Evolutionary conservation across 371 early-diverging fungal genomes (phyloP).

Genomic region (Rhizopus arrhizus): DNA sequence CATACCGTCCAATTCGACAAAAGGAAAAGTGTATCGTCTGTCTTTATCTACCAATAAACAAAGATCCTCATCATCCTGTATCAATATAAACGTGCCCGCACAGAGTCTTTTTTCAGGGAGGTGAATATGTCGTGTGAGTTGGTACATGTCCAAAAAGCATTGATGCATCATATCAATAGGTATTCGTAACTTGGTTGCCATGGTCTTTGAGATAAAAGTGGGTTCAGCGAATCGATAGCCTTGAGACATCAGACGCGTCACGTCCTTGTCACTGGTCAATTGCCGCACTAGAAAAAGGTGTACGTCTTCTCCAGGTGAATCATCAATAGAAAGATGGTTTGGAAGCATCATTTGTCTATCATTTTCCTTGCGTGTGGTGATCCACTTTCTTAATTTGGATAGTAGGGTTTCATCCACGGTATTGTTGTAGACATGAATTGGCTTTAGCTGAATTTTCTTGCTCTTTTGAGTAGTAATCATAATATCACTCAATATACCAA

Average conservation of each 20-base stretch:
- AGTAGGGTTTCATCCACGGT: no score
- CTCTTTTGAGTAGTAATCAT: slow-evolving; percentile 35
- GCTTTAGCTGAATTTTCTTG: slow-evolving; percentile 3
- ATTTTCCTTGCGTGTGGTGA: no score
- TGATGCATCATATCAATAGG: slow-evolving; percentile 41
- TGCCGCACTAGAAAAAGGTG: slow-evolving; percentile 43
- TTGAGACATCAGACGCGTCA: slow-evolving; percentile 28
- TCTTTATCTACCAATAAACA: slow-evolving; percentile 38
- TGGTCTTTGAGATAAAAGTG: slow-evolving; percentile 43
- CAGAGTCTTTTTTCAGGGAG: slow-evolving; percentile 22
- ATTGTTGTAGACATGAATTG: background rate
- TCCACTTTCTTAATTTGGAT: no score
- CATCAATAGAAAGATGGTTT: slow-evolving; percentile 14
- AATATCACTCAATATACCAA: slow-evolving; percentile 45
- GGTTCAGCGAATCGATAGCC: slow-evolving; percentile 52
- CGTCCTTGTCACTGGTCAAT: slow-evolving; percentile 26
- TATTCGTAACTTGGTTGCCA: slow-evolving; percentile 40
- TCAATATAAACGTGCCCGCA: slow-evolving; percentile 37
- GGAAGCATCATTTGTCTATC: no score
- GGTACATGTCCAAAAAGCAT: slow-evolving; percentile 42
- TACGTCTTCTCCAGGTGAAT: slow-evolving; percentile 24
- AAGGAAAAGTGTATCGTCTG: slow-evolving; percentile 38
- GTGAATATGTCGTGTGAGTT: slow-evolving; percentile 19
- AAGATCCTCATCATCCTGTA: slow-evolving; percentile 25
- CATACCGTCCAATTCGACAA: slow-evolving; percentile 28